Conservation (phyloP, 2,329 filamentous ascomycete species). For the Fusarium hostae region DNA sequence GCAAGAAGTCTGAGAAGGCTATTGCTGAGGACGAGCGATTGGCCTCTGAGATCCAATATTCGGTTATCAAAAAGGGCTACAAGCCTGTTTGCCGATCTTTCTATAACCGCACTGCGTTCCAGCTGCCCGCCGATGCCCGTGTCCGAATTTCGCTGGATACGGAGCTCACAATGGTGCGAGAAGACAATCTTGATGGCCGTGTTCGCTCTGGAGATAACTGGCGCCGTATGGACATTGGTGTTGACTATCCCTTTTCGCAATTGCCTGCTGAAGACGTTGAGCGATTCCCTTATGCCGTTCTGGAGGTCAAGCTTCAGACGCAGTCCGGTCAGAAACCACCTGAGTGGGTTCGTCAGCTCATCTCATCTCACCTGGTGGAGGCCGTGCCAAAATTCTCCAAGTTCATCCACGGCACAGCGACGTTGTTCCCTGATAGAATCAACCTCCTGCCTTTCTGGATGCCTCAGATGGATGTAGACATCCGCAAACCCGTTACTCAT, state of each 20-base stretch:
- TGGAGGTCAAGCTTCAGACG: constrained; percentile 98
- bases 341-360: constrained; percentile 95
- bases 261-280: constrained; percentile 86
- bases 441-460: constrained; percentile 95
- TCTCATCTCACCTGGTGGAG: constrained; percentile 92
- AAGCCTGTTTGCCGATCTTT: constrained; percentile 93
- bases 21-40: constrained; percentile 92
- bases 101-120: constrained; percentile 98
- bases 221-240: constrained; percentile 96
- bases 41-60: constrained; percentile 93
- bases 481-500: constrained; percentile 89
- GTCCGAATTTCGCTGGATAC: constrained; percentile 98
- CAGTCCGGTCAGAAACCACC: constrained; percentile 94
- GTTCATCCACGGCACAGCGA: constrained; percentile 95
- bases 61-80: constrained; percentile 86
- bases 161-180: constrained; percentile 92
- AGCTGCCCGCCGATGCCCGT: constrained; percentile 93
- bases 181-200: constrained; percentile 91
- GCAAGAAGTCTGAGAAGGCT: constrained; percentile 91
- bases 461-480: constrained; percentile 98
- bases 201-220: constrained; percentile 86
- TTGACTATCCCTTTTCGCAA: constrained; percentile 94
- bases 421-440: constrained; percentile 86
- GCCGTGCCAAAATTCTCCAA: constrained; percentile 99
- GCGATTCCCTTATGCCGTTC: constrained; percentile 92